Evolutionary conservation across 2,329 filamentous ascomycete species (phyloP), one percentile per base, ranked within the genome.

Genomic region (Cladophialophora chaetospira): DNA sequence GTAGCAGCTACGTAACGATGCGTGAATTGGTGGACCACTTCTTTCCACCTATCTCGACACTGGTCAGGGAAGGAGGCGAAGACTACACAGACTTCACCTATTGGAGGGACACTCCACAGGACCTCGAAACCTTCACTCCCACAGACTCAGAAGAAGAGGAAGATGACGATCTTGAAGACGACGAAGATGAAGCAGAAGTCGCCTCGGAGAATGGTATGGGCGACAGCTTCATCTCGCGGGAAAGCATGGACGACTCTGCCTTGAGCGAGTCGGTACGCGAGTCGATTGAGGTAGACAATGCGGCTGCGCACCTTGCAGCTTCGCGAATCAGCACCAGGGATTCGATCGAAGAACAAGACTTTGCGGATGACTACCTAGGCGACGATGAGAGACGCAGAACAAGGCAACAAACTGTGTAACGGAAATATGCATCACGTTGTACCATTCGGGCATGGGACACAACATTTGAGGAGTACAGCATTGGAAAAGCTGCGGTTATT

Each of bases 81-180:
- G 88, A 96, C 55, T 99, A 89, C 69, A 99, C 94, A 0, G 94
- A 99, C 71, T 99, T 99, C 74, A 93, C 86, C 55, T 99, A 96
- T 75, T 99, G 94, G 94, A 83, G 95, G 61, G 88, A 96, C 61
- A 81, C 82, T 45, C 90, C 91, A 2, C 80, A 93, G 13, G 91
- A 96, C 48, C 75, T 97, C 23, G 89, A 91, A 38, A 89, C 96
- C 52, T 97, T 97, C 66, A 91, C 89, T 0, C 88, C 88, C 50
- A 95, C 88, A 42, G 92, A 94, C 60, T 85, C 80, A 28, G 81
- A 82, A 63, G 75, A 75, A 3, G 71, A 72, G 2, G 70, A 73
- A 3, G 78, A 80, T 1, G 79, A 82, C 6, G 70, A 71, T 53
- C 65, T 75, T 1, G 73, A 77, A 1, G 73, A 74, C 3, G 55